Base-by-base conservation (phyloP, 108 stramenopile genomes). In the Fragilaria crotonensis region DNA sequence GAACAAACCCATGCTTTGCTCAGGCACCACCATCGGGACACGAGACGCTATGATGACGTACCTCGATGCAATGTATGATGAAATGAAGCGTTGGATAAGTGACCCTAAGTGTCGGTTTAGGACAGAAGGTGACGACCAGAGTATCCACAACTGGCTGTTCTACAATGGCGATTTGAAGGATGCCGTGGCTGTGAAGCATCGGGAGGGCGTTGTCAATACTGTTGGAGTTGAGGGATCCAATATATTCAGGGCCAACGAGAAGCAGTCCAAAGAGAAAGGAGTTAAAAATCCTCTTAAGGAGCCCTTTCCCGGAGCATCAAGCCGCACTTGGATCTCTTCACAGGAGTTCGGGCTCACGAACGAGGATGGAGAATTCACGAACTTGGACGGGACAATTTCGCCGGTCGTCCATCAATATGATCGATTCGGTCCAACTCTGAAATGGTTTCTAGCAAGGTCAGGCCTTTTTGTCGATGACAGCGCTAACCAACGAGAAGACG, bases 101-200 rank as follows among this genome's bases (percentile, higher is more conserved):
- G 45, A 66, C 55, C 52, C 59, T 44, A 76, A 84, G 26, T 81
- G 80, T 50, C 70, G 77, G 22, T 57, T 64, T 33, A 56, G 70
- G 22, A 83, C 67, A 59, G 48, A 65, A 19, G 87, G 72, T 14
- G 77, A 79, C 45, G 77, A 88, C 48, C 87, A 89, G 66, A 70
- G 71, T n/a, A 84, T 89, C 60, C 87, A 89, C 69, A 89, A 89
- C 55, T 85, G 80, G 51, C 56, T 89, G 48, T 89, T 60, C 64
- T 89, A 89, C 49, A 64, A 79, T 18, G 78, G 78, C 23, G 33
- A 67, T 25, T 63, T 85, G 0, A 66, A 75, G 20, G 68, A 70
- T 64, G 82, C 77, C 2, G 51, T 55, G 18, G 54, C 75, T 11
- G 46, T 70, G 2, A 52, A 52, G 21, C 60, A 75, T 27, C 68